phyloP scores from a whole-genome alignment of 164 flowering plant genomes.

The Magnolia sinica region DNA sequence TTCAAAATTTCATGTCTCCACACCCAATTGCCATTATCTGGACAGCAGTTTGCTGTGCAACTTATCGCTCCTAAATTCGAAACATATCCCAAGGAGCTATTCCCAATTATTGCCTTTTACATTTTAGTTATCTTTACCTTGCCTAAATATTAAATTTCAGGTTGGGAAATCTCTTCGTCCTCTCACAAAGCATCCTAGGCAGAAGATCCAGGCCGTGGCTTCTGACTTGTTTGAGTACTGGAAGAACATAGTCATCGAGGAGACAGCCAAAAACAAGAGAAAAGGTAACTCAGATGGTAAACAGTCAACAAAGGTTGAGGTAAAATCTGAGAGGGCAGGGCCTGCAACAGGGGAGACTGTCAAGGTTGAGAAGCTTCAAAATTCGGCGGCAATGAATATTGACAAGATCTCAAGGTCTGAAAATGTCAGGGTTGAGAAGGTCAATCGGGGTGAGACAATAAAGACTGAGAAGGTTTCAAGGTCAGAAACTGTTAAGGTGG shows the following conservation, averaged over 20 bases:
- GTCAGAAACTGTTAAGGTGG: slow-evolving; percentile 28
- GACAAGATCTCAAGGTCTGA: slow-evolving; percentile 27
- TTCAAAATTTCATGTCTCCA: too few relatives aligned
- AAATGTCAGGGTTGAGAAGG: slow-evolving; percentile 35
- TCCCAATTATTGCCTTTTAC: neutral
- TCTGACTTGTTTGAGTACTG: slow-evolving; percentile 70
- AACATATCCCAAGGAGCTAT: too few relatives aligned
- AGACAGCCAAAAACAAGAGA: slow-evolving; percentile 53
- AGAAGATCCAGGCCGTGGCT: slow-evolving; percentile 62
- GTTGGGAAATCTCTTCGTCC: slow-evolving; percentile 76
- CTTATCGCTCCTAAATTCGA: too few relatives aligned
- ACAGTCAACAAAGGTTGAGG: slow-evolving; percentile 22
- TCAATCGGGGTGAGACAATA: slow-evolving; percentile 13
- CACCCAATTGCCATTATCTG: too few relatives aligned
- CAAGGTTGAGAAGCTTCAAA: slow-evolving; percentile 27
- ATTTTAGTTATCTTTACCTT: neutral
- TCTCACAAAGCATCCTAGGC: slow-evolving; percentile 77
- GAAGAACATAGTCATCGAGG: slow-evolving; percentile 74
- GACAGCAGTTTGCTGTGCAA: too few relatives aligned
- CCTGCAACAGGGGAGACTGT: slow-evolving; percentile 10
- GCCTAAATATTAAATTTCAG: slow-evolving; percentile 22
- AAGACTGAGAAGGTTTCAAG: slow-evolving; percentile 24
- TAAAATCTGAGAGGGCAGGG: slow-evolving; percentile 4
- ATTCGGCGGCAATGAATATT: slow-evolving; percentile 18
- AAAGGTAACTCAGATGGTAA: slow-evolving; percentile 32